Base-by-base conservation (phyloP, 2,329 filamentous ascomycete species). In the Bipolaris cookei region DNA sequence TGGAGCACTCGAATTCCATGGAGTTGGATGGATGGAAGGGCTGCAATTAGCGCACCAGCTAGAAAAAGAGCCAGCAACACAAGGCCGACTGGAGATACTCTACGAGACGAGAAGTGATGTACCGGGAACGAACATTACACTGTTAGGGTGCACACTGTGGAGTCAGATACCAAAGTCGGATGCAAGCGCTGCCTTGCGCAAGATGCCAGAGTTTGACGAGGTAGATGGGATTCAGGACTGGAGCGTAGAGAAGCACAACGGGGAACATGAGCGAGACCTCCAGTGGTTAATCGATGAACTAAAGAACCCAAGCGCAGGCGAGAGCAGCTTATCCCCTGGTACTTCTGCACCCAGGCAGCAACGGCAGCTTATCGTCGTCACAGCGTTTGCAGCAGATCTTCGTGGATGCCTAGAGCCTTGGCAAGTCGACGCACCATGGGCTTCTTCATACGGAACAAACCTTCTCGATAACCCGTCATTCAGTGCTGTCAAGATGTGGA, bases 71-170 rank as follows among this genome's bases (percentile, higher is more conserved):
- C 59, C 63, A 1, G 54, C 49, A 1, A 64, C 66, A 3, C 66
- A 62, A 23, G 76, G 75, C 0, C 78, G 73, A 32, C 50, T 85
- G 10, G 68, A 79, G 3, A 62, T 86, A 3, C 65, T 86, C 8
- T 70, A 85, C 59, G 75, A 76, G 16, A 70, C 70, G 16, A 64
- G 77, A 6, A 80, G 76, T 60, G 78, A 82, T 44, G 61, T 79
- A 16, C 68, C 75, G 1, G 70, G 70, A 1, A 79, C 80, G 0
- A 67, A 67, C 21, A 50, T 86, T n/a, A 83, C 80, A 2, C 70
- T 88, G 2, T 69, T 88, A 1, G 85, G 85, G 5, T 86, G 83
- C 60, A 86, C 84, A 1, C 75, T 88, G 0, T 86, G 84, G 82
- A 86, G 84, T 1, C 61, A 71, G 0, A 78, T 88, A 5, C 76